Percentiles rank a stretch among this genome's conserved stretches.
phyloP scores from a whole-genome alignment of 495 filamentous ascomycete species.

The Podospora comata region DNA sequence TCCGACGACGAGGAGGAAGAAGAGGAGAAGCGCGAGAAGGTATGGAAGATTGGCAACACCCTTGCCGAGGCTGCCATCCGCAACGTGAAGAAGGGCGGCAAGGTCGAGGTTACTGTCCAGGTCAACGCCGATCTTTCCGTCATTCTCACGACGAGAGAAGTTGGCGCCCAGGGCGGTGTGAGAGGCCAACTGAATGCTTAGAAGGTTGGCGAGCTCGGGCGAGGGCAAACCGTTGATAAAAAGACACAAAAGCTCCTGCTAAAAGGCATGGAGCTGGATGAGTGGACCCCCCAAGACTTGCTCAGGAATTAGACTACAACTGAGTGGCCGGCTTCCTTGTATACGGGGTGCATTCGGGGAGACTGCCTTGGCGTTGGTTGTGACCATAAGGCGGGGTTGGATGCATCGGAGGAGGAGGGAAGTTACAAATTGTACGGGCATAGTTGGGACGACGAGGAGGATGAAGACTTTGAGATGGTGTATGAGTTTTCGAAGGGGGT shows the following conservation, averaged over 20 bases:
- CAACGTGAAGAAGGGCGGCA: conserved; percentile 79
- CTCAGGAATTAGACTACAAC: neutral
- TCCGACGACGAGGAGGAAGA: conserved; percentile 73
- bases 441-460: neutral
- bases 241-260: neutral
- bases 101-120: conserved; percentile 90
- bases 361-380: neutral
- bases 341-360: neutral
- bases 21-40: conserved; percentile 80
- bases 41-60: conserved; percentile 83
- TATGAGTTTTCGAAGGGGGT: too few relatives aligned
- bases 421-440: neutral
- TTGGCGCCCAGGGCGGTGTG: conserved; percentile 81
- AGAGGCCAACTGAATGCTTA: conserved; percentile 48
- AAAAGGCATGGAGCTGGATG: neutral
- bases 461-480: neutral
- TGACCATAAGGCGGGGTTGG: neutral
- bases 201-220: neutral
- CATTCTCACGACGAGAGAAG: conserved; percentile 75
- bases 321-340: neutral
- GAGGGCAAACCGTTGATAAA: neutral
- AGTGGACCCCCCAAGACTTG: neutral
- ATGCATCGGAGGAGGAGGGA: neutral
- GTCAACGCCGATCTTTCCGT: conserved; percentile 73
- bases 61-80: conserved; percentile 83